Evolutionary conservation across 1,284 basidiomycete genomes (phyloP), one percentile per base, ranked within the genome.

Genomic region (Pseudozyma tsukubaensis): DNA sequence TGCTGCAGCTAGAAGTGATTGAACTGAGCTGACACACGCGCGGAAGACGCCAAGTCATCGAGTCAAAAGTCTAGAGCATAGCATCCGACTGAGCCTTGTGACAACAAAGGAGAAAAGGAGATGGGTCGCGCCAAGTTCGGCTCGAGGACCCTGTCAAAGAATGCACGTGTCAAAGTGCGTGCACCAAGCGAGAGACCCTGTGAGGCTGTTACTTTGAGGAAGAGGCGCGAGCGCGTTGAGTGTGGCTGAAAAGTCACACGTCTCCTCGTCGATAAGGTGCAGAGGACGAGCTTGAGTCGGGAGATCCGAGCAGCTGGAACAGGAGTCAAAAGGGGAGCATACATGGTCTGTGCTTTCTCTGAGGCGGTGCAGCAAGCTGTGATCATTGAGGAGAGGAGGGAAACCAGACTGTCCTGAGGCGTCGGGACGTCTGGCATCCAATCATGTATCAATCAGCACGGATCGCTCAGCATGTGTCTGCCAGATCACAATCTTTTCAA

Each of bases 391-490:
- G 14, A 34, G 14, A 1, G 32, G 16, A 29, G 37, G 10, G 37
- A n/a, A n/a, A n/a, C n/a, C 37, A 10, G 9, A 16, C 37, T 9
- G 37, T 39, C 32, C 18, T 49, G 9, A 24, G 14, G 4, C 36
- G 35, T 37, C 35, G 49, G 34, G 29, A 34, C 47, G 29, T 49
- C 32, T 21, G 6, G 14, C 49, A 21, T 21, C 24, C 24, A 49
- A 39, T 50, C 49, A n/a, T 18, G 39, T 39, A 43, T 52, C 43
- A 43, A 32, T 54, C 52, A 45, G 51, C 51, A 53, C 24, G 14
- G 51, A 18, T 44, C 51, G 51, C 32, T 53, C 32, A n/a, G 24
- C 24, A 29, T 29, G 6, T 29, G 24, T 6, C 24, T 29, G 24
- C 24, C 24, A 29, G 6, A 29, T 29, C 24, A 29, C 24, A 29